Evolutionary conservation across 2,329 filamentous ascomycete genomes (phyloP).

Genomic region (Fusarium sp.): DNA sequence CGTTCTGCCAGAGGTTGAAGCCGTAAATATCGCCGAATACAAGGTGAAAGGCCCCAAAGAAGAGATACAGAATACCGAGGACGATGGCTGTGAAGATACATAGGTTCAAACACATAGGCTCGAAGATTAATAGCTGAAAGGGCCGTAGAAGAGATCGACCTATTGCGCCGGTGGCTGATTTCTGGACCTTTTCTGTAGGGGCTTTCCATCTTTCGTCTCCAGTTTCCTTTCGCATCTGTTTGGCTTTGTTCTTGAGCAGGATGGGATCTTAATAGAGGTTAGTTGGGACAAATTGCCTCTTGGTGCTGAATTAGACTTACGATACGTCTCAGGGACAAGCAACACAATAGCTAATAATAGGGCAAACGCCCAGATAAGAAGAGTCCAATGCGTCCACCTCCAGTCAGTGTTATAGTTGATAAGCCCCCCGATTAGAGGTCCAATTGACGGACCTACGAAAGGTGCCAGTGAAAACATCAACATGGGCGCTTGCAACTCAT

Average conservation of each 20-base stretch:
- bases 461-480: slow-evolving; percentile 78
- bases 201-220: slow-evolving; percentile 82
- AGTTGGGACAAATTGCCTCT: background rate
- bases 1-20: slow-evolving; percentile 82
- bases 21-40: slow-evolving; percentile 80
- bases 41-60: slow-evolving; percentile 88
- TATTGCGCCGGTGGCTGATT: slow-evolving; percentile 73
- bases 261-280: slow-evolving; percentile 64
- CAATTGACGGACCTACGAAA: slow-evolving; percentile 71
- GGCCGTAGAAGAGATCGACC: slow-evolving; percentile 72
- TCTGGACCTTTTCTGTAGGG: slow-evolving; percentile 78
- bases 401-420: slow-evolving; percentile 81
- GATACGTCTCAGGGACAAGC: slow-evolving; percentile 90
- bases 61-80: slow-evolving; percentile 89
- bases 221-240: slow-evolving; percentile 75
- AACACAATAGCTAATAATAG: slow-evolving; percentile 73
- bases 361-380: slow-evolving; percentile 83
- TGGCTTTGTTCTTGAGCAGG: slow-evolving; percentile 78
- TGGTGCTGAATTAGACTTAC: slow-evolving; percentile 50
- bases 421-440: slow-evolving; percentile 78
- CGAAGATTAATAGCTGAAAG: slow-evolving; percentile 81
- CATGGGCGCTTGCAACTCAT: slow-evolving; percentile 83
- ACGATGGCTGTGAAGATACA: slow-evolving; percentile 86
- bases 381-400: slow-evolving; percentile 86
- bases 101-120: slow-evolving; percentile 87